phyloP scores from a whole-genome alignment of 805 yeast species.

The Lipomyces sp. region DNA sequence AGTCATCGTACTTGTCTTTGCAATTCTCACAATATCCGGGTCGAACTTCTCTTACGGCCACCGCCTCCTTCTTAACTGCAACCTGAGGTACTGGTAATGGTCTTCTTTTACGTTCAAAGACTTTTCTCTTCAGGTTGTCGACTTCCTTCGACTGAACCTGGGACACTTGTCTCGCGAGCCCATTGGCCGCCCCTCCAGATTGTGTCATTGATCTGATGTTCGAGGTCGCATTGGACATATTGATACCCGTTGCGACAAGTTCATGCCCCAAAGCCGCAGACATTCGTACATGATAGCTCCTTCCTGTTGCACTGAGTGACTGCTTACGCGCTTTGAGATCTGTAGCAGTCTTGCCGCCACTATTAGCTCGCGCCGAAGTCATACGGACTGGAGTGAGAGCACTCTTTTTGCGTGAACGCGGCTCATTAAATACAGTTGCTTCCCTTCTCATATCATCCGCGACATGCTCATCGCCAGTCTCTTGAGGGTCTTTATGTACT shows the following conservation, averaged over 20 bases:
- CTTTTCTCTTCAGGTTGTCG: slow-evolving; percentile 50
- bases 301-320: slow-evolving; percentile 11
- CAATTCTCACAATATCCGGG: slow-evolving; percentile 96
- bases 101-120: slow-evolving; percentile 40
- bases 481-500: slow-evolving; percentile 14
- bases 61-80: slow-evolving; percentile 34
- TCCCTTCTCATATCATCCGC: slow-evolving; percentile 4
- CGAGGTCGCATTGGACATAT: slow-evolving; percentile 50
- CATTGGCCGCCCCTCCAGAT: slow-evolving; percentile 43
- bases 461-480: slow-evolving; percentile 21
- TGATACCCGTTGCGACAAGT: slow-evolving; percentile 66
- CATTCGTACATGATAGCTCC: slow-evolving; percentile 19
- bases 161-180: slow-evolving; percentile 43
- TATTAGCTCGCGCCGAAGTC: slow-evolving; percentile 34
- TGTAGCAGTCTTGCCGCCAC: slow-evolving; percentile 1
- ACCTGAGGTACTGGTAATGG: slow-evolving; percentile 37
- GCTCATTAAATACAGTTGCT: slow-evolving; percentile 19
- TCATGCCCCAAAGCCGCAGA: slow-evolving; percentile 49
- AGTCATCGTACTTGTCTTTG: slow-evolving; percentile 76
- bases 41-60: slow-evolving; percentile 36
- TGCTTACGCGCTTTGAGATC: slow-evolving; percentile 11
- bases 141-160: slow-evolving; percentile 49
- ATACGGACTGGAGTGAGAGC: slow-evolving; percentile 32
- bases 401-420: slow-evolving; percentile 13
- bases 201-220: slow-evolving; percentile 45